A percentile compares a stretch with the other conserved stretches of the same genome.
Evolutionary conservation across 2,329 filamentous ascomycete genomes (phyloP).

Genomic region (Lecanicillium sp.): DNA sequence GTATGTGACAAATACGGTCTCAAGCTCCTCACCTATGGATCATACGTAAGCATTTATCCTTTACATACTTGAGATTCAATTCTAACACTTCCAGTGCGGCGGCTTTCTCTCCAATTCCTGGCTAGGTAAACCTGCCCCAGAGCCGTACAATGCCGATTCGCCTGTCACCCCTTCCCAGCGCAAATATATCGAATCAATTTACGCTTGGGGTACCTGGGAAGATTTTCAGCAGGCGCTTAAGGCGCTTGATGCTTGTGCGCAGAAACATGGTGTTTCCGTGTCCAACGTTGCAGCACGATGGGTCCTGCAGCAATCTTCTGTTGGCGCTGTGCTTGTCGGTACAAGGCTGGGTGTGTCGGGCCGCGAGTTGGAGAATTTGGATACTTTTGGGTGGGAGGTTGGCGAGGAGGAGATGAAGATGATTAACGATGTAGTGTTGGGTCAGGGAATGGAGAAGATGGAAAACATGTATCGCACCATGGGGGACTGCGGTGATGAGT

Average conservation of each 20-base stretch:
- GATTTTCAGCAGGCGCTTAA: slow-evolving; percentile 35
- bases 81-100: slow-evolving; percentile 14
- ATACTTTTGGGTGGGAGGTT: slow-evolving; percentile 14
- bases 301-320: slow-evolving; percentile 37
- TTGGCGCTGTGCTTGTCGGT: slow-evolving; percentile 41
- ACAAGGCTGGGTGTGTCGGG: slow-evolving; percentile 22
- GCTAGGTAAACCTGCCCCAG: slow-evolving; percentile 20
- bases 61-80: not conserved
- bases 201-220: slow-evolving; percentile 37
- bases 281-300: slow-evolving; percentile 38
- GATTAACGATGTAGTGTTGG: slow-evolving; percentile 17
- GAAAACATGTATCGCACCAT: slow-evolving; percentile 22
- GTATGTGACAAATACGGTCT: slow-evolving; percentile 13
- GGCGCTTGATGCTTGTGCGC: slow-evolving; percentile 26
- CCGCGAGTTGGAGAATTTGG: slow-evolving; percentile 14
- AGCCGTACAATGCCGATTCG: slow-evolving; percentile 20
- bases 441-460: slow-evolving; percentile 9
- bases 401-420: slow-evolving; percentile 10
- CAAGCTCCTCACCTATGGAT: slow-evolving; percentile 16
- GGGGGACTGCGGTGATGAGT: slow-evolving; percentile 19
- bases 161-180: slow-evolving; percentile 26
- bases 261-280: slow-evolving; percentile 30
- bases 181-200: slow-evolving; percentile 17
- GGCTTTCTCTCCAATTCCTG: slow-evolving; percentile 26
- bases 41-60: slow-evolving; percentile 15